A percentile compares a stretch with the other conserved stretches of the same genome.
Conservation (phyloP, 306 rosid species). For the Prosopis cineraria region DNA sequence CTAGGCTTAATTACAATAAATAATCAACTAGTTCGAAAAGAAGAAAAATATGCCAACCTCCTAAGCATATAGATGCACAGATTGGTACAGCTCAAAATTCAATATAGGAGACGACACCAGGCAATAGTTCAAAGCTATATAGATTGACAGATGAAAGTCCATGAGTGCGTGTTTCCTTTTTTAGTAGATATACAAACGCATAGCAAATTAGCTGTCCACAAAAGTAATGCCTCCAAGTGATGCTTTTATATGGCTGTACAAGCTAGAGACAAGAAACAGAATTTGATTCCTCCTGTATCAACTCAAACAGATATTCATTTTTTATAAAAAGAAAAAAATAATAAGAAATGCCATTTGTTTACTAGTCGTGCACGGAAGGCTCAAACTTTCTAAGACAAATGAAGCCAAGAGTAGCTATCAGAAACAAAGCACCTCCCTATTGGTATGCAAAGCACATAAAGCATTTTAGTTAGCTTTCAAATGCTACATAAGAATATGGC, state of each 20-base stretch:
- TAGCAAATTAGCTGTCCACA: conserved; percentile 16
- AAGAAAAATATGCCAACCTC: conserved; percentile 4
- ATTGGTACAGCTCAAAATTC: not conserved
- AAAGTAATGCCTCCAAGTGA: not conserved
- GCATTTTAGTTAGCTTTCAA: not conserved
- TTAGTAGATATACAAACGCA: not conserved
- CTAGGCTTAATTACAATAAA: no score
- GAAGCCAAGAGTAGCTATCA: not conserved
- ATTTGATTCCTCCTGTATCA: not conserved
- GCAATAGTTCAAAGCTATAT: not conserved
- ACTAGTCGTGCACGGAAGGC: not conserved
- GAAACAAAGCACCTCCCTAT: not conserved
- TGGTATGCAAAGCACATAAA: not conserved
- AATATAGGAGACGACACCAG: not conserved
- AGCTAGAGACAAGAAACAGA: not conserved
- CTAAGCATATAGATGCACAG: not conserved
- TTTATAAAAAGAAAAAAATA: not conserved
- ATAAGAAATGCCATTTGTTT: not conserved
- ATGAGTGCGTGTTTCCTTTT: not conserved
- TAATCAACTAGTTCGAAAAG: not conserved
- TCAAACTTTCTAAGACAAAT: conserved; percentile 6
- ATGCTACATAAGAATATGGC: not conserved
- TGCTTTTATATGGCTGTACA: not conserved
- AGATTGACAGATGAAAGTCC: not conserved
- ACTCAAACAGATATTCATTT: conserved; percentile 2